phyloP scores from a whole-genome alignment of 148 eudicot genomes.

The Suaeda aralocaspica region DNA sequence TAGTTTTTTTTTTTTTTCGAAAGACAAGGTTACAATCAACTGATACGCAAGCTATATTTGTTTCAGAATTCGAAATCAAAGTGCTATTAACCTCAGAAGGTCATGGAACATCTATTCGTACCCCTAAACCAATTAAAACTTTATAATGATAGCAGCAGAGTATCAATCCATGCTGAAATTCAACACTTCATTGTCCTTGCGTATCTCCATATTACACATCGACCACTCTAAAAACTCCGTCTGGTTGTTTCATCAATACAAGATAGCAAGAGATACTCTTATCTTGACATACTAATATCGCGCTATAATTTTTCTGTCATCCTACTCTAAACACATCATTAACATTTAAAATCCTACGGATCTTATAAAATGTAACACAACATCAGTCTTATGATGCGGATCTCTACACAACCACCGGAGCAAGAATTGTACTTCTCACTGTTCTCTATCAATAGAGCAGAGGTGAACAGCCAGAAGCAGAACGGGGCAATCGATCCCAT shows the following conservation, averaged over 20 bases:
- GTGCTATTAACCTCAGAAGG: too few species aligned
- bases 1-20: too few species aligned
- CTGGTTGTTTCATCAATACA: neutral
- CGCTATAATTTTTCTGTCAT: neutral
- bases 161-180: neutral
- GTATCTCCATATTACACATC: neutral
- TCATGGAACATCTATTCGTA: neutral
- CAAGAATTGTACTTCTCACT: conserved; percentile 66
- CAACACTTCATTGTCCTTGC: neutral
- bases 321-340: neutral
- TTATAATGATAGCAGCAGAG: neutral
- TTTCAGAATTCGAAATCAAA: too few species aligned
- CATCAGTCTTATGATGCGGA: conserved; percentile 9
- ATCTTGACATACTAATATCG: neutral
- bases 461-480: conserved; percentile 74
- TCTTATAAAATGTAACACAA: neutral
- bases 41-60: too few species aligned
- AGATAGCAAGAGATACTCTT: neutral
- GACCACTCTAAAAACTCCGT: neutral
- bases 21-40: too few species aligned
- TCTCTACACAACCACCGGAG: conserved; percentile 89
- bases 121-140: conserved; percentile 1
- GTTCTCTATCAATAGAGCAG: conserved; percentile 64
- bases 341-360: neutral
- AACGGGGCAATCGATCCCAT: conserved; percentile 72